Evolutionary conservation across 2,329 filamentous ascomycete species (phyloP), one percentile per base, ranked within the genome.

Genomic region (Trichophyton rubrum): DNA sequence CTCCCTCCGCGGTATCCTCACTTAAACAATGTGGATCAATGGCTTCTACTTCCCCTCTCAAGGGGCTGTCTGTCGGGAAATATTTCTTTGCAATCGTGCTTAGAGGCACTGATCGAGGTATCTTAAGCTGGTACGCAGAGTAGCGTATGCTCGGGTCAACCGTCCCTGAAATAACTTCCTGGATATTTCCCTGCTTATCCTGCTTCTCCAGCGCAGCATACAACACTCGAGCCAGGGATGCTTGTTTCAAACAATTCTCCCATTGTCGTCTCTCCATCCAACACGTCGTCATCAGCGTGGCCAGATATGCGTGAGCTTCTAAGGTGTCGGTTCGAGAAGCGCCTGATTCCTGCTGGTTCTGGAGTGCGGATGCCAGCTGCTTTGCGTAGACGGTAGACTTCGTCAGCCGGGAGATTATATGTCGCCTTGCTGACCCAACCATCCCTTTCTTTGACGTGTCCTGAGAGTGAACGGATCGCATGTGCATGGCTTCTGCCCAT

Each of bases 401-500:
- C 68, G 85, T 82, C 45, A 97, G 79, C 59, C 91, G 85, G 13
- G 91, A 95, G 61, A 95, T 84, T 43, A 97, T 93, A 73, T 99
- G 92, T 59, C 87, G 87, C 69, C 90, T 85, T 17, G 89, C 87
- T 59, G 87, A 84, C 62, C 90, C 87, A 30, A 85, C 83, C 64
- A 96, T 87, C 56, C 85, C 86, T 72, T 89, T 88, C 59, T 80
- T 76, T 41, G 80, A 78, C 63, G 86, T 85, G 67, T 93, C 89
- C 67, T 88, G 82, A 43, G 88, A 83, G 71, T 95, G 89, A 20
- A 84, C 79, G 3, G 89, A 83, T 75, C 95, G 96, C 81, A 96
- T 90, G 71, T 88, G 85, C 90, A 97, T 95, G 61, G 91, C 92
- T 73, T 96, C 87, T 41, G 93, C 92, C 89, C 90, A 97, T 58